phyloP scores from a whole-genome alignment of 2,329 filamentous ascomycete genomes.

The Pyricularia sp. region DNA sequence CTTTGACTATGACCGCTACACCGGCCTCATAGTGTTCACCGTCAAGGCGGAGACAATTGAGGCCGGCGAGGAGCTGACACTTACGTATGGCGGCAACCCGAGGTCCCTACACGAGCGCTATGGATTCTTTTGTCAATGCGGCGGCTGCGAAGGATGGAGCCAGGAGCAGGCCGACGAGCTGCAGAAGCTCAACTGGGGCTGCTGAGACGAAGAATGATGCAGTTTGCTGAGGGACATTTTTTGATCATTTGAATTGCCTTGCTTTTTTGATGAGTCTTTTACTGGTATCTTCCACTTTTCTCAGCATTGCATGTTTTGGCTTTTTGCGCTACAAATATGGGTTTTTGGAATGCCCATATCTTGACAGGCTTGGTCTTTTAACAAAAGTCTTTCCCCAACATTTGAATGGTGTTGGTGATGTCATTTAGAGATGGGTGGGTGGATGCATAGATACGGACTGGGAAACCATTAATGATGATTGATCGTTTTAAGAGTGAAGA shows the following conservation, averaged over 20 bases:
- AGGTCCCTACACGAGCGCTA: slow-evolving; percentile 11
- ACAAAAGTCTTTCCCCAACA: background rate
- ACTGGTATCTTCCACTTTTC: background rate
- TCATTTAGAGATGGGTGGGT: background rate
- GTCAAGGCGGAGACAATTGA: slow-evolving; percentile 14
- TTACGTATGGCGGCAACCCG: slow-evolving; percentile 14
- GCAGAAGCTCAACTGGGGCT: slow-evolving; percentile 6
- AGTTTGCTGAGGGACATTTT: too few relatives aligned
- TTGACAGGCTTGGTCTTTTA: background rate
- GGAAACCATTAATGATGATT: background rate
- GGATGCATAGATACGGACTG: background rate
- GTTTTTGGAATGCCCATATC: background rate
- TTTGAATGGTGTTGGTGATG: background rate
- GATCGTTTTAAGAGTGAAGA: background rate
- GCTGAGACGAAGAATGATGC: background rate
- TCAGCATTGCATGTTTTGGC: background rate
- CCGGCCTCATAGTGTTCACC: slow-evolving; percentile 29
- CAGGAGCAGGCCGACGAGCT: slow-evolving; percentile 5
- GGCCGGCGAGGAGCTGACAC: slow-evolving; percentile 13
- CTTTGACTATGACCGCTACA: slow-evolving; percentile 29
- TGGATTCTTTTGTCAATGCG: slow-evolving; percentile 14
- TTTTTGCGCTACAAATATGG: background rate
- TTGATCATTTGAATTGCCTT: background rate
- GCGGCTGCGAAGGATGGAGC: slow-evolving; percentile 9
- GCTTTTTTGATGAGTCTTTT: background rate